Evolutionary conservation across 768 basidiomycete genomes (phyloP).

Genomic region (Boletus reticuloceps): DNA sequence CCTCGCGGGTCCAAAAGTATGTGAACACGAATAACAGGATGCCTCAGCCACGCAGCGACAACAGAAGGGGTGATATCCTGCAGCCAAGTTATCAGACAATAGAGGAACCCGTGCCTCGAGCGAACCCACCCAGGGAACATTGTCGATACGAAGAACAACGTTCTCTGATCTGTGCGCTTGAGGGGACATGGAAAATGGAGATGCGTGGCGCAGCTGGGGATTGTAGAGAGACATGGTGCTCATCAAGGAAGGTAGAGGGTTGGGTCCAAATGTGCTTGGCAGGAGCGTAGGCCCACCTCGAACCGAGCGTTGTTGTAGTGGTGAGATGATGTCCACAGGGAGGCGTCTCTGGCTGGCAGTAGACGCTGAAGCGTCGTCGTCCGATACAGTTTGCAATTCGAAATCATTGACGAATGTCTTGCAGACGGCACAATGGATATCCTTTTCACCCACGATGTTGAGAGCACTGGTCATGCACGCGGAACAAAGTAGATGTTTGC

Average conservation of each 20-base stretch:
- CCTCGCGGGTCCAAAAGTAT: constrained; percentile 79
- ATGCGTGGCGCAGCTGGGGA: constrained; percentile 15
- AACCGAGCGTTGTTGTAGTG: constrained; percentile 24
- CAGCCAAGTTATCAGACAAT: constrained; percentile 5
- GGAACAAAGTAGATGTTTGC: constrained; percentile 74
- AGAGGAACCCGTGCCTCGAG: not conserved
- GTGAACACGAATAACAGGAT: constrained; percentile 62
- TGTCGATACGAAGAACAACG: constrained; percentile 78
- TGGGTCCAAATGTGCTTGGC: constrained; percentile 26
- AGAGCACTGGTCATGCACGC: constrained; percentile 81
- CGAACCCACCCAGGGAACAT: constrained; percentile 78
- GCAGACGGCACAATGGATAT: constrained; percentile 83
- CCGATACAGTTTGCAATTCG: constrained; percentile 39
- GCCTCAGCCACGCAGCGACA: constrained; percentile 66
- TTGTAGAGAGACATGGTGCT: constrained; percentile 31
- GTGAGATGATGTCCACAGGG: constrained; percentile 10
- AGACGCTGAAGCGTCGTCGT: constrained; percentile 25
- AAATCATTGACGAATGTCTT: constrained; percentile 69
- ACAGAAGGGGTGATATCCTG: constrained; percentile 84
- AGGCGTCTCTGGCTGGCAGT: constrained; percentile 12
- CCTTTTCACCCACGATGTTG: constrained; percentile 88
- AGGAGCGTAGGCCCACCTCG: constrained; percentile 27
- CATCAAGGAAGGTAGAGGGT: constrained; percentile 31
- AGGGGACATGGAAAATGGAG: constrained; percentile 10
- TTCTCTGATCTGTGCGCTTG: constrained; percentile 33